These are phyloP conservation scores for Thalassiosira mediterranea DNA, from an alignment of 352 stramenopile species.

Conservation along the genomic window DNA sequence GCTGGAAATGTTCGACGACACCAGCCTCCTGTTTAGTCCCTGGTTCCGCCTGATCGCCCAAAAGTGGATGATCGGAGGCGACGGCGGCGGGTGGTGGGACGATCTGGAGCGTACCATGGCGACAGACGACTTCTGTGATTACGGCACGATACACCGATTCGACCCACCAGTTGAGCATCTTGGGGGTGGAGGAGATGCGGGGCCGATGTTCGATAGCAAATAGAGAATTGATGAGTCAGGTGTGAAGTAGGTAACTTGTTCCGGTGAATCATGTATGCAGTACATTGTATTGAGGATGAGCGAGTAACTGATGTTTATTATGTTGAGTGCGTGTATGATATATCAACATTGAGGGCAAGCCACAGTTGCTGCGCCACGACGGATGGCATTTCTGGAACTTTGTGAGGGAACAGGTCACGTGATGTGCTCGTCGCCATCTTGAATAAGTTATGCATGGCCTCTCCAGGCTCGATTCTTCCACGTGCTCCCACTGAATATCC, in stretches of 20 bases:
- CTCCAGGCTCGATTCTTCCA: neutral
- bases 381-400: constrained; percentile 18
- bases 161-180: constrained; percentile 86
- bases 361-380: constrained; percentile 34
- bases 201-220: constrained; percentile 75
- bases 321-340: too few species aligned
- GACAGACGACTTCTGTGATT: constrained; percentile 83
- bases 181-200: constrained; percentile 77
- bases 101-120: constrained; percentile 83
- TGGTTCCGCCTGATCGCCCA: constrained; percentile 88
- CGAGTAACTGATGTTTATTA: too few species aligned
- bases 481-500: constrained; percentile 6
- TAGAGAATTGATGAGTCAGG: too few species aligned
- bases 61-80: constrained; percentile 79
- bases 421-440: constrained; percentile 19
- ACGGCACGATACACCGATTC: constrained; percentile 86
- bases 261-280: too few species aligned
- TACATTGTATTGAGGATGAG: too few species aligned
- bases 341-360: constrained; percentile 32
- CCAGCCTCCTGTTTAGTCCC: constrained; percentile 80
- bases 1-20: constrained; percentile 72
- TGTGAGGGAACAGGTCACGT: constrained; percentile 38
- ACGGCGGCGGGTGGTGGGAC: constrained; percentile 84
- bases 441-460: constrained; percentile 40
- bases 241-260: too few species aligned